Base-by-base conservation (phyloP, 1,139 yeast species). In the Saccharomyces pastorianus region DNA sequence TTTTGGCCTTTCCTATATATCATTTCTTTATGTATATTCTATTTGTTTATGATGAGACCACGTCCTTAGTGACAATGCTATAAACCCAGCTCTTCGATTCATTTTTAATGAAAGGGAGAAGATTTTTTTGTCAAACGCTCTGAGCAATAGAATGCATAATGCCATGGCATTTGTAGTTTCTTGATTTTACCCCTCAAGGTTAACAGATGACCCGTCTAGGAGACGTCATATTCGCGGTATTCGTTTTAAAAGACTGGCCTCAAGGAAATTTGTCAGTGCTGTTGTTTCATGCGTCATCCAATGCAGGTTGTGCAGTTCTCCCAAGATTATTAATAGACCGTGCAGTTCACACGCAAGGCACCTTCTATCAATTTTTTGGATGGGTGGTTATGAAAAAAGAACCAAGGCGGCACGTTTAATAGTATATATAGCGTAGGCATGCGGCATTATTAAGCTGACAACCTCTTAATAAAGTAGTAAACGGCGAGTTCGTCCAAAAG, bases 21-120 rank as follows among this genome's bases (percentile, higher is more conserved):
- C n/a, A 38, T 20, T 20, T 20, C 5, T 4, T 4, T 25, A 38
- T 38, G 44, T 38, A 9, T 38, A 38, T 38, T 38, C 44, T 38
- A 38, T 38, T 46, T 64, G 68, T 68, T 66, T 67, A 62, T 71
- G 73, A 70, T 71, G 73, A 70, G 69, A 70, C 64, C 61, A 66
- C 58, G 73, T 69, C 73, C 71, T 66, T 62, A 59, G 70, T 55
- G 71, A 66, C 70, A 64, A 54, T 62, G 70, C 70, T 71, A 71
- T 75, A 75, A 75, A 75, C 79, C 79, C 78, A 75, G 79, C 79
- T 75, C 79, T 73, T 75, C 77, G 78, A 75, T 71, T 65, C 62
- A 49, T 54, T 51, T 51, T 58, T 51, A 42, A 49, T 34, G 27
- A 50, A 51, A 50, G 47, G 55, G 64, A 61, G 63, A 20, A 20